These are phyloP conservation scores for Candida nitratophila DNA, from an alignment of 805 yeast genomes.

Conservation along the genomic window DNA sequence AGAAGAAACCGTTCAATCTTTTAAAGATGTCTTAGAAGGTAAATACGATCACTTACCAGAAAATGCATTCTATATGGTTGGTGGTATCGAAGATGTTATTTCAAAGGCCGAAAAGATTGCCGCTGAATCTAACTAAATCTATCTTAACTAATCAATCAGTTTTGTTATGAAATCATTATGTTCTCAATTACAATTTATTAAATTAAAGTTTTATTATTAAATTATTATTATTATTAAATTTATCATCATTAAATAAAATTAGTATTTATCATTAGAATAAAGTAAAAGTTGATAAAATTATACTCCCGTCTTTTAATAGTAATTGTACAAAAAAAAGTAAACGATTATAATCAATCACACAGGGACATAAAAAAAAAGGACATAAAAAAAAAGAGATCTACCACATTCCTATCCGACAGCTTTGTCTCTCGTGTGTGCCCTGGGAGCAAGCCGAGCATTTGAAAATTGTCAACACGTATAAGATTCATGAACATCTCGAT, in stretches of 20 bases:
- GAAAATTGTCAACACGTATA: no score
- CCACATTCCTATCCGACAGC: no score
- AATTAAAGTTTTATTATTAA: not conserved
- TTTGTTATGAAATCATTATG: not conserved
- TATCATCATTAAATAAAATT: not conserved
- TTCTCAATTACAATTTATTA: not conserved
- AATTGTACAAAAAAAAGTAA: no score
- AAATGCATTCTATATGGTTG: conserved; percentile 99
- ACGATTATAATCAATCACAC: no score
- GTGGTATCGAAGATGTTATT: conserved; percentile 97
- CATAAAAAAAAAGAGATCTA: no score
- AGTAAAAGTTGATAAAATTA: not conserved
- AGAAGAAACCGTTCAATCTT: conserved; percentile 89
- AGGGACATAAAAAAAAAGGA: no score
- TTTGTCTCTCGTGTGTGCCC: no score
- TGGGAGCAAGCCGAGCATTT: no score
- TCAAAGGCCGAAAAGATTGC: conserved; percentile 99
- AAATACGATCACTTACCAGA: conserved; percentile 99
- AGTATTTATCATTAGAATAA: not conserved
- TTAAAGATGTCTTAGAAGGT: conserved; percentile 96
- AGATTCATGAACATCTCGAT: no score
- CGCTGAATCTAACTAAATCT: conserved; percentile 69
- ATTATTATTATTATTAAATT: not conserved
- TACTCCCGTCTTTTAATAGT: no score
- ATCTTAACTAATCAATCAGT: not conserved